Base-by-base conservation (phyloP, 495 filamentous ascomycete species). In the Penicillium egyptiacum region DNA sequence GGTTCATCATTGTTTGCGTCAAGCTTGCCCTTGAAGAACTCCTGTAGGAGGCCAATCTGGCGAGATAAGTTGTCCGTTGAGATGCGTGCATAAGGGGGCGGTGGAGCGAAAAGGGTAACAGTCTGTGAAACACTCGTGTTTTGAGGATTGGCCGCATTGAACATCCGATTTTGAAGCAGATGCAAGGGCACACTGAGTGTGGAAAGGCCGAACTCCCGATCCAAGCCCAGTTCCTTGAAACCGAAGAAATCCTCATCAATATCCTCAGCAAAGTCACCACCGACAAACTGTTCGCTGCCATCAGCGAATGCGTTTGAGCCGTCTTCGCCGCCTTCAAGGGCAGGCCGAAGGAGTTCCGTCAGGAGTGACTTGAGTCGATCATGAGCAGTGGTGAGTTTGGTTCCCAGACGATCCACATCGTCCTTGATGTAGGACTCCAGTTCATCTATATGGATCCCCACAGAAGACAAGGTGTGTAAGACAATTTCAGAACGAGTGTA, bases 211-310 rank as follows among this genome's bases (percentile, higher is more conserved):
- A 97, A 86, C 66, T 98, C 94, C 55, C 83, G 86, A 64, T 96
- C 93, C 28, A 98, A 79, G 17, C 94, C 94, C 33, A 98, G 81
- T 60, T 96, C 93, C 70, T 92, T 93, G 82, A 99, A 97, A 10
- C 94, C 94, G 61, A 99, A 98, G 81, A 96, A 99, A 75, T 99
- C 94, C 73, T 97, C 94, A 56, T 90, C 92, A 30, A 98, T 87
- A 63, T 98, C 94, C 73, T 96, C 94, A 2, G 94, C 94, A 69
- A 97, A 99, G 67, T 98, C 93, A 49, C 94, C 94, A 37, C 89
- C 89, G 50, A 97, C 84, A 63, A 99, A 99, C 70, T 98, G 93
- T 60, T 99, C 94, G 64, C 91, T 96, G 56, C 92, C 93, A 65
- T 99, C 94, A 56, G 92, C 86, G 75, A 99, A 99, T 1, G 91